A percentile compares a stretch with the other conserved stretches of the same genome.
These are phyloP conservation scores for Geotrichum bryndzae DNA, from an alignment of 1,139 yeast genomes.

Conservation along the genomic window DNA sequence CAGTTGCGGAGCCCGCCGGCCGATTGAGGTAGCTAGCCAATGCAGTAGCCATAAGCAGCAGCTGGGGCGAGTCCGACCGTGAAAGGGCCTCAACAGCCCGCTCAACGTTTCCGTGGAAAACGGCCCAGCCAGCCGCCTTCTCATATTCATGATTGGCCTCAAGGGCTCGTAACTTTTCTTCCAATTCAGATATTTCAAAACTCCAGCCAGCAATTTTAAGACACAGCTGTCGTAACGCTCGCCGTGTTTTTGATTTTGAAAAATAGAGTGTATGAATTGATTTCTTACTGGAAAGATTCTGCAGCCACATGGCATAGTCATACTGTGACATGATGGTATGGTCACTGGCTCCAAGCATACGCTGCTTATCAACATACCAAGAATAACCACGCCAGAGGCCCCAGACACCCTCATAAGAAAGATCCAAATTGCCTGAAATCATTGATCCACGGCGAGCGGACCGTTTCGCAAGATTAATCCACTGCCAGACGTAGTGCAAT, in stretches of 20 bases:
- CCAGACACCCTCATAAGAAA: conserved; percentile 80
- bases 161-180: conserved; percentile 55
- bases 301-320: conserved; percentile 1
- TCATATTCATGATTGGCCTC: conserved; percentile 60
- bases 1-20: conserved; percentile 48
- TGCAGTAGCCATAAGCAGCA: conserved; percentile 83
- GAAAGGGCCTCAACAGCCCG: conserved; percentile 70
- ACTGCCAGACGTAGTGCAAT: conserved; percentile 78
- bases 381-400: conserved; percentile 81
- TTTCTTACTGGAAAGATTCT: conserved; percentile 6
- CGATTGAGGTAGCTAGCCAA: conserved; percentile 81
- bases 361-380: not conserved
- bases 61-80: conserved; percentile 51
- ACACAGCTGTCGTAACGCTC: conserved; percentile 63
- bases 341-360: not conserved
- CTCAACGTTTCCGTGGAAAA: conserved; percentile 82
- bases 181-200: conserved; percentile 69
- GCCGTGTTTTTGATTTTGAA: conserved; percentile 27
- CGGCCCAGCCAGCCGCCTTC: conserved; percentile 98
- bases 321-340: conserved; percentile 55
- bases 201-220: conserved; percentile 90
- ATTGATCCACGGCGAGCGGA: conserved; percentile 41
- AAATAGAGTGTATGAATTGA: conserved; percentile 20
- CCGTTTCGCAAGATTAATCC: conserved; percentile 60
- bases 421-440: conserved; percentile 40